Evolutionary conservation across 441 rosid genomes (phyloP), one percentile per base, ranked within the genome.

Genomic region (Macaranga tanarius): DNA sequence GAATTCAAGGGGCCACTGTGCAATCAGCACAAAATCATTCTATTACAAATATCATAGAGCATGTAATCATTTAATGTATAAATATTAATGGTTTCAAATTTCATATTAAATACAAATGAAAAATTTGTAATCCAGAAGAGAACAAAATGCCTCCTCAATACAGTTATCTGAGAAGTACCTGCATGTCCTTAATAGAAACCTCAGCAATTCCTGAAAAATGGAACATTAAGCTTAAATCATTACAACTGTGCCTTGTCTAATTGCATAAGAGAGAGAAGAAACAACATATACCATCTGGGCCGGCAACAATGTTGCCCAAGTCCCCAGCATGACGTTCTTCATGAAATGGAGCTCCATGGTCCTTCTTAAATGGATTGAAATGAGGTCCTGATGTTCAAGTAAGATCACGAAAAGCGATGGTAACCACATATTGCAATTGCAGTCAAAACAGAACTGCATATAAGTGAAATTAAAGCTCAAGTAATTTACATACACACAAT

Each of bases 301-400:
- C 91, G 64, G 73, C 97, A 79, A 48, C 48, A 73, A 95, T 75
- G 73, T 95, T 95, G 72, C 99, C 99, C 78, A 93, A 79, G 82
- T 95, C 99, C 56, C 99, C 99, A 55, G 99, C 98, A 86, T 93
- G 99, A 17, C 99, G 96, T 50, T 81, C 83, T 42, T 82, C 85
- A 75, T 90, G 97, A 61, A 74, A 81, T 2, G 99, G 97, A 60
- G 95, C 90, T 81, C 99, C 98, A 71, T 95, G 99, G 65, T 88
- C 84, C 84, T 88, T 95, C 76, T 85, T 80, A 52, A 79, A 86
- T 76, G 99, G 99, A 88, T 95, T 95, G 74, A 85, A 95, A 76
- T 93, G 98, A 28, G 99, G 97, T 56, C 99, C 98, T 95, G 73
- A 59, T 23, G 16, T 31, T 69, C 20, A 68, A 26, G 8, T 22